These are phyloP conservation scores for Lasiodiplodia sp. DNA, from an alignment of 2,329 filamentous ascomycete genomes.

Conservation along the genomic window DNA sequence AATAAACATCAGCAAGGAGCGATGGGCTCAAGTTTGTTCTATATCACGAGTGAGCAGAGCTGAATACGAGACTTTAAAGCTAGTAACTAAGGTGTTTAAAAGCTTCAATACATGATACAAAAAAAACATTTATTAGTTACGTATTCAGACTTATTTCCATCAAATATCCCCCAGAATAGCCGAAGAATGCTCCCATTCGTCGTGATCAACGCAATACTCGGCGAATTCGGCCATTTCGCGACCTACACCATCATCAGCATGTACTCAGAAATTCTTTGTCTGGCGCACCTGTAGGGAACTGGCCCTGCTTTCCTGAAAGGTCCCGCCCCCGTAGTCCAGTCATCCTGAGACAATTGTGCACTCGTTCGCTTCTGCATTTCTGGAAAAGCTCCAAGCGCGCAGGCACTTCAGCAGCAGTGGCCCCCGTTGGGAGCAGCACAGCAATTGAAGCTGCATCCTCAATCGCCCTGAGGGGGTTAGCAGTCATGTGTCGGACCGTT, in stretches of 20 bases:
- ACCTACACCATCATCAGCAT: background rate
- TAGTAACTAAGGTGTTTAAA: too few relatives aligned
- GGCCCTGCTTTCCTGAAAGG: slow-evolving; percentile 25
- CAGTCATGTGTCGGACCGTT: too few relatives aligned
- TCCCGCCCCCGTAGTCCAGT: slow-evolving; percentile 63
- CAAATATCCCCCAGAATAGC: too few relatives aligned
- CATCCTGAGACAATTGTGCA: slow-evolving; percentile 64
- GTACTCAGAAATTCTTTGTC: background rate
- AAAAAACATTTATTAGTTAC: too few relatives aligned
- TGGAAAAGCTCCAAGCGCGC: slow-evolving; percentile 67
- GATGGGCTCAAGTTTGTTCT: too few relatives aligned
- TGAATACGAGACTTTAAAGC: too few relatives aligned
- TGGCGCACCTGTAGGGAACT: background rate
- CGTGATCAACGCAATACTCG: background rate
- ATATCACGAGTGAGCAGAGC: too few relatives aligned
- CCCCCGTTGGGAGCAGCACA: slow-evolving; percentile 50
- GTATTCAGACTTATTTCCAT: too few relatives aligned
- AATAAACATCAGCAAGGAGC: too few relatives aligned
- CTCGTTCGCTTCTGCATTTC: slow-evolving; percentile 64
- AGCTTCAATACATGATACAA: too few relatives aligned
- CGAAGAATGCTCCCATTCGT: background rate
- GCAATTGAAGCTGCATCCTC: slow-evolving; percentile 70
- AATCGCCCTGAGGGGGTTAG: slow-evolving; percentile 57
- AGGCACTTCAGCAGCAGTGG: background rate
- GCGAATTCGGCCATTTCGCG: background rate